phyloP scores from a whole-genome alignment of 192 early-diverging fungal species.

The Linnemannia zychae region DNA sequence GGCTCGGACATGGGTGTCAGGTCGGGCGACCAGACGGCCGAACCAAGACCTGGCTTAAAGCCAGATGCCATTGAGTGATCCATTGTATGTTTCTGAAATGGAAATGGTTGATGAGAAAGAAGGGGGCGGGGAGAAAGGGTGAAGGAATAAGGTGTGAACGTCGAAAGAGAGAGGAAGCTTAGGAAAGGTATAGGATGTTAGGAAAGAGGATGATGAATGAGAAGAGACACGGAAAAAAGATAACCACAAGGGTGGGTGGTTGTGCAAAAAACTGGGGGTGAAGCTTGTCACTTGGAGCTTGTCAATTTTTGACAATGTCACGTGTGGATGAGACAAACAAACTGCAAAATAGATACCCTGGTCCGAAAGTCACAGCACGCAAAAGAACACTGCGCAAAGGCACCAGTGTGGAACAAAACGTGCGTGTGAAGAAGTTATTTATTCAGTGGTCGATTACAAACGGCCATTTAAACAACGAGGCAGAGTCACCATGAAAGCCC shows the following conservation, averaged over 20 bases:
- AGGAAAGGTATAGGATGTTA: not conserved
- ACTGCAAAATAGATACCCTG: too few relatives aligned
- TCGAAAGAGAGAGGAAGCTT: not conserved
- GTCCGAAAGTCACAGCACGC: too few relatives aligned
- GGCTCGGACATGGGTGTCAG: constrained; percentile 60
- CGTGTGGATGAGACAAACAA: too few relatives aligned
- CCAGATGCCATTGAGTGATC: constrained; percentile 28
- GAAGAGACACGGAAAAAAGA: not conserved
- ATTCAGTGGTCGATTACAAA: too few relatives aligned
- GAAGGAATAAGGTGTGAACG: too few relatives aligned
- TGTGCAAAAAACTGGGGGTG: not conserved
- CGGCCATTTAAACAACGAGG: not conserved
- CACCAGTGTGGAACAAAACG: too few relatives aligned
- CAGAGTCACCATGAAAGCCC: not conserved
- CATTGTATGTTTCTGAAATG: not conserved
- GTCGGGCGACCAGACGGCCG: constrained; percentile 58
- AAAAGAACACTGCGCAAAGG: too few relatives aligned
- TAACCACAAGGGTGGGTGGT: not conserved
- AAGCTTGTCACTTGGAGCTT: not conserved
- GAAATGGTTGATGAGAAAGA: not conserved
- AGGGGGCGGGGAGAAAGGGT: not conserved
- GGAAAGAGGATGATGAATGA: not conserved
- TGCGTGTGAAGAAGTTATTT: too few relatives aligned
- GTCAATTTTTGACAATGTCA: constrained; percentile 8
- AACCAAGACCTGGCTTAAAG: constrained; percentile 52